Base-by-base conservation (phyloP, 129 eudicot genomes). In the Mikania micrantha region DNA sequence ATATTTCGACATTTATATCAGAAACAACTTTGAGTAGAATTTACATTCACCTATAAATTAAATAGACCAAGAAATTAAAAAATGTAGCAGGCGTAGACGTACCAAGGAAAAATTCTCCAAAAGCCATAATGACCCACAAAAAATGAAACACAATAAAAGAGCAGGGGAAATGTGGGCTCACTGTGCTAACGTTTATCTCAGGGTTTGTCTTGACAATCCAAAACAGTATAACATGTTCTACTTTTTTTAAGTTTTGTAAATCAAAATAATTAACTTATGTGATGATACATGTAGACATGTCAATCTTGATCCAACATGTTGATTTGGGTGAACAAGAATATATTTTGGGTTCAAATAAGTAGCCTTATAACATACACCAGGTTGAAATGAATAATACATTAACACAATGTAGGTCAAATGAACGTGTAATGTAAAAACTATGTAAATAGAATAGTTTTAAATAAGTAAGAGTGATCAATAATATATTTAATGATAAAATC, bases 131-230 rank as follows among this genome's bases (percentile, higher is more conserved):
- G 45, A 74, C 66, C 78, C 72, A 74, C 36, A 65, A 74, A 32
- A 74, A 64, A 6, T 64, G 66, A 65, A 40, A 74, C 78, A 74
- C 42, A 53, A 40, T 53, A 21, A 53, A 65, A 41, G 78, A 27
- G 58, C 45, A 74, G 66, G 25, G 20, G 64, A 64, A 38, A 28
- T 19, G 78, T 74, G 66, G 72, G 72, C 66, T 64, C 78, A 38
- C 59, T 74, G 24, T 74, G 57, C 66, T 74, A 64, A 52, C 41
- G 44, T 64, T 64, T 74, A 58, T 72, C 61, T 52, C 72, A 64
- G 66, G 25, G 40, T 63, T 36, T 74, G 78, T 74, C 60, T 64
- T 29, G 66, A 74, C 63, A 74, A 74, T 74, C 78, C 78, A 64
- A 73, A 73, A 52, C 78, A 73, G 17, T 64, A 1, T 61, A 73